Percentiles rank a stretch among this genome's conserved stretches.
Conservation (phyloP, 306 rosid genomes). For the Delonix regia region DNA sequence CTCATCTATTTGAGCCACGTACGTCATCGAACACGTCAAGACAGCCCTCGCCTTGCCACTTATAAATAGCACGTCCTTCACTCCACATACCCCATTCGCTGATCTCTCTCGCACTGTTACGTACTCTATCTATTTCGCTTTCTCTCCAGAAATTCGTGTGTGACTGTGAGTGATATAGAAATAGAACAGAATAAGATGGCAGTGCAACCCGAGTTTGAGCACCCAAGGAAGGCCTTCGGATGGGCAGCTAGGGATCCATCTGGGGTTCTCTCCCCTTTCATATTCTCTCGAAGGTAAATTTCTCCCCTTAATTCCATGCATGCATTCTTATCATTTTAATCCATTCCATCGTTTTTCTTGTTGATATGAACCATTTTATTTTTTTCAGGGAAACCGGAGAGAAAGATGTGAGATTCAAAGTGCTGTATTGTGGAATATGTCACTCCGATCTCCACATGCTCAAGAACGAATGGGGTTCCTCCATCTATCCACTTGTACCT, state of each 20-base stretch:
- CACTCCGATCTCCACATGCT: slow-evolving; percentile 58
- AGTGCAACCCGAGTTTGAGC: slow-evolving; percentile 24
- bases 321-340: neutral
- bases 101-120: too few relatives aligned
- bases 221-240: slow-evolving; percentile 49
- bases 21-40: too few relatives aligned
- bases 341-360: neutral
- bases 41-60: too few relatives aligned
- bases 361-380: neutral
- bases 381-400: slow-evolving; percentile 44
- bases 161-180: neutral
- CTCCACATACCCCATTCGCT: too few relatives aligned
- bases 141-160: too few relatives aligned
- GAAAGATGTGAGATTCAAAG: slow-evolving; percentile 53
- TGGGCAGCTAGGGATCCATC: slow-evolving; percentile 53
- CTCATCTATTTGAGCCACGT: too few relatives aligned
- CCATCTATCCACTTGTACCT: slow-evolving; percentile 56
- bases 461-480: slow-evolving; percentile 51
- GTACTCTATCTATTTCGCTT: neutral
- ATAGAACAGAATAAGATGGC: slow-evolving; percentile 27
- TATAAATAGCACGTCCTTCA: too few relatives aligned
- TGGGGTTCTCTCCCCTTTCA: slow-evolving; percentile 56
- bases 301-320: too few relatives aligned
- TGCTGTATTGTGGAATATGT: slow-evolving; percentile 60
- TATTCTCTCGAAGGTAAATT: slow-evolving; percentile 52